Base-by-base conservation (phyloP, 148 eudicot genomes). In the Silene conica region DNA sequence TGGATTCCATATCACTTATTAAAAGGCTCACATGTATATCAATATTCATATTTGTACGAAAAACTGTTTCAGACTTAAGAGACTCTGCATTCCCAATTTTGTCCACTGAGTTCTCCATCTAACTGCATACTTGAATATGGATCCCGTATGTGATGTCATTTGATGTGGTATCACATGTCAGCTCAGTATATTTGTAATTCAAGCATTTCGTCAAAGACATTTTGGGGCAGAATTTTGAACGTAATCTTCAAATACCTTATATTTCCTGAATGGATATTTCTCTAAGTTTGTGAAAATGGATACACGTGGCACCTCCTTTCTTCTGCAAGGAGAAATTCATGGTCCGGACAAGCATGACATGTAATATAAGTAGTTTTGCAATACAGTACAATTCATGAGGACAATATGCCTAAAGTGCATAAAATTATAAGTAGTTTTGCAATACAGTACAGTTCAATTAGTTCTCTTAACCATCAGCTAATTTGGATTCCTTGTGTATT, bases 161-260 rank as follows among this genome's bases (percentile, higher is more conserved):
- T 26, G n/a, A 65, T 31, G 38, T 65, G 21, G 15, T 41, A 41
- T 67, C 70, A 19, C 6, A 21, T n/a, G 70, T 19, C 70, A 67
- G 54, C 25, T 67, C 3, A 48, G 70, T 61, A 67, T 66, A 56
- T 64, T 48, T 64, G n/a, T 63, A 13, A 52, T 7, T 31, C 54
- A 65, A 0, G 46, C 41, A 34, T 34, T 74, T 13, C 60, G 21
- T 3, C 9, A 46, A 41, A 26, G 77, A 10, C 18, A 18, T 41
- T 16, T 67, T 26, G 8, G 25, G 9, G 4, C 45, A 5, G 26
- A 41, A 15, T 62, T 72, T 31, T 72, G 28, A 41, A 57, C 66
- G 41, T 38, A 38, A 9, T 72, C 3, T 43, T 41, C 13, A 6
- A 19, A 26, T 20, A 41, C 41, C 31, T 60, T 9, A 10, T 67